A percentile compares a stretch with the other conserved stretches of the same genome.
phyloP scores from a whole-genome alignment of 192 early-diverging fungal species.

The Dimargaris xerosporica region DNA sequence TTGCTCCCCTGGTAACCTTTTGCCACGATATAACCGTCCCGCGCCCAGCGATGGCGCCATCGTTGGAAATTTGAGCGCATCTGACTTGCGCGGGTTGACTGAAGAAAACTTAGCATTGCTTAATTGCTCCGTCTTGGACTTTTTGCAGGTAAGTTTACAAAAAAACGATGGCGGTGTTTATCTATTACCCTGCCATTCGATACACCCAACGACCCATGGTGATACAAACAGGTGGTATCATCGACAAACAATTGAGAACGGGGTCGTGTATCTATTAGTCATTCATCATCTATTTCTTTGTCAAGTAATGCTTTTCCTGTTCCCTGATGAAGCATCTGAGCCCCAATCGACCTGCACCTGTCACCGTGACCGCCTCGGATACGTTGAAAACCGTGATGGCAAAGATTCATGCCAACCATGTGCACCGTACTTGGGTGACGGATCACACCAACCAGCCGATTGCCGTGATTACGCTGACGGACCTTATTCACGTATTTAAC shows the following conservation, averaged over 20 bases:
- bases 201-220: too few relatives aligned
- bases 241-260: too few relatives aligned
- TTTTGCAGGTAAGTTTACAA: neutral
- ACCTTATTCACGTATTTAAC: constrained; percentile 24
- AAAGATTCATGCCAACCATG: constrained; percentile 21
- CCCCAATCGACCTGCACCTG: constrained; percentile 3
- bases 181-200: too few relatives aligned
- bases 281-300: too few relatives aligned
- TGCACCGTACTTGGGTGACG: constrained; percentile 46
- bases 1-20: neutral
- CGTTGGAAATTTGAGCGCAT: constrained; percentile 12
- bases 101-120: neutral
- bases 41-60: neutral
- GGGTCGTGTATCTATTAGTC: too few relatives aligned
- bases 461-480: constrained; percentile 39
- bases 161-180: too few relatives aligned
- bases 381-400: constrained; percentile 25
- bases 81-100: constrained; percentile 9
- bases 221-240: too few relatives aligned
- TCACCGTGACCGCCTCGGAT: constrained; percentile 16
- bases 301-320: too few relatives aligned
- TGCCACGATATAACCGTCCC: neutral
- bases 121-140: constrained; percentile 6
- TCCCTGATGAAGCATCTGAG: too few relatives aligned
- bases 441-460: constrained; percentile 22